phyloP scores from a whole-genome alignment of 208 protist species.

The Trypanosoma cruzi region DNA sequence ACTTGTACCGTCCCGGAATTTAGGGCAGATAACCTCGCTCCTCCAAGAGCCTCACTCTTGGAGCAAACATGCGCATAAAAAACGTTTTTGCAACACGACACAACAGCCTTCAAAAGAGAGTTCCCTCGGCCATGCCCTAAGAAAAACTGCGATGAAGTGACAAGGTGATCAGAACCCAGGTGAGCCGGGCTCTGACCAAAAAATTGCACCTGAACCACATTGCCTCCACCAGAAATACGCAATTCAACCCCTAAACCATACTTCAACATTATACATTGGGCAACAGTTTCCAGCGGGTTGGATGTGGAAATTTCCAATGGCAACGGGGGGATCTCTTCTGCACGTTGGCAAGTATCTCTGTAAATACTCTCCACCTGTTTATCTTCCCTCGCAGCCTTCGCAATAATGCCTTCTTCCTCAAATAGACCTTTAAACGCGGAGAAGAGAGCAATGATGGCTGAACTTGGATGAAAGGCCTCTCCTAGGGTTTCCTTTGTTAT shows the following conservation, averaged over 20 bases:
- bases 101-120: conserved; percentile 30
- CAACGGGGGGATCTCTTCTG: conserved; percentile 1
- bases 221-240: conserved; percentile 24
- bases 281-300: conserved; percentile 28
- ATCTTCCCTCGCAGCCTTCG: conserved; percentile 14
- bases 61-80: conserved; percentile 43
- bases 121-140: conserved; percentile 30
- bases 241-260: conserved; percentile 26
- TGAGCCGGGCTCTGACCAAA: conserved; percentile 16
- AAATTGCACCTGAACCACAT: conserved; percentile 24
- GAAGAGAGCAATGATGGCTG: conserved; percentile 25
- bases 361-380: conserved; percentile 14
- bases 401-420: conserved; percentile 29
- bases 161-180: not conserved
- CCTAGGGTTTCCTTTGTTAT: conserved; percentile 3
- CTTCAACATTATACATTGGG: conserved; percentile 33
- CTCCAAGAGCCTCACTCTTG: conserved; percentile 24
- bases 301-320: conserved; percentile 14
- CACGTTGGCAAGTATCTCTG: conserved; percentile 21
- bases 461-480: conserved; percentile 14
- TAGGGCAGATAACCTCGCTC: conserved; percentile 5
- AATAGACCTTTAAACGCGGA: conserved; percentile 25
- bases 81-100: conserved; percentile 35
- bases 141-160: conserved; percentile 16
- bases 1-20: conserved; percentile 13